phyloP scores from a whole-genome alignment of 1,284 basidiomycete genomes.

The Amylostereum chailletii region DNA sequence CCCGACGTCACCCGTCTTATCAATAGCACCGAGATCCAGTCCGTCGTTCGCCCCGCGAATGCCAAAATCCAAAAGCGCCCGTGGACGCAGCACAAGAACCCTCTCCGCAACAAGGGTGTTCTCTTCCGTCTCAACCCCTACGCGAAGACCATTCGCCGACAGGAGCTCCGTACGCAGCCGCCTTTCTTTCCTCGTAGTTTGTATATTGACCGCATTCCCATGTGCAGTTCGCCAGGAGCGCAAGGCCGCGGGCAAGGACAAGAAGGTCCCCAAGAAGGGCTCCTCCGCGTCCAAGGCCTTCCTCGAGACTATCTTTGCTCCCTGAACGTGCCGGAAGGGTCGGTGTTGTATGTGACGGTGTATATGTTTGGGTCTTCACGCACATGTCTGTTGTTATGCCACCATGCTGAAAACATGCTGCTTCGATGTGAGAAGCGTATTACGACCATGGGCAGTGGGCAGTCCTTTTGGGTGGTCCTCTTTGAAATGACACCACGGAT shows the following conservation, averaged over 20 bases:
- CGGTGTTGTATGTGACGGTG: constrained; percentile 1
- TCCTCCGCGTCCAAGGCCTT: constrained; percentile 77
- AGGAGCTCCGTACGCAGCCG: constrained; percentile 64
- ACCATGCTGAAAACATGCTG: constrained; percentile 15
- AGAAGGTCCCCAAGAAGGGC: constrained; percentile 38
- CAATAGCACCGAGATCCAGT: constrained; percentile 96
- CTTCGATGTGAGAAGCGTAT: constrained; percentile 1
- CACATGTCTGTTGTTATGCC: constrained; percentile 13
- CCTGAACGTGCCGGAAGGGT: constrained; percentile 38
- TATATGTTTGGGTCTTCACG: constrained; percentile 3
- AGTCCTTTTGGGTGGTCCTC: neutral
- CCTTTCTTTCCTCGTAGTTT: constrained; percentile 16
- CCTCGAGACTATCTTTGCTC: constrained; percentile 80
- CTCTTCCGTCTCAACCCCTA: constrained; percentile 99
- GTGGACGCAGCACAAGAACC: constrained; percentile 99
- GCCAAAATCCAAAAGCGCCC: constrained; percentile 82
- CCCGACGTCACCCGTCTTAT: constrained; percentile 97
- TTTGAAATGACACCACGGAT: neutral
- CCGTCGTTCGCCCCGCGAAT: constrained; percentile 85
- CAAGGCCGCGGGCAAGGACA: constrained; percentile 25
- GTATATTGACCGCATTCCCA: constrained; percentile 3
- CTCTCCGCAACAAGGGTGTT: constrained; percentile 90
- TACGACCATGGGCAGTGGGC: neutral
- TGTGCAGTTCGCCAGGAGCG: constrained; percentile 73
- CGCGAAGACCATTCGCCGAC: constrained; percentile 87